Conservation (phyloP, 2,329 filamentous ascomycete genomes). For the Aquanectria penicillioides region DNA sequence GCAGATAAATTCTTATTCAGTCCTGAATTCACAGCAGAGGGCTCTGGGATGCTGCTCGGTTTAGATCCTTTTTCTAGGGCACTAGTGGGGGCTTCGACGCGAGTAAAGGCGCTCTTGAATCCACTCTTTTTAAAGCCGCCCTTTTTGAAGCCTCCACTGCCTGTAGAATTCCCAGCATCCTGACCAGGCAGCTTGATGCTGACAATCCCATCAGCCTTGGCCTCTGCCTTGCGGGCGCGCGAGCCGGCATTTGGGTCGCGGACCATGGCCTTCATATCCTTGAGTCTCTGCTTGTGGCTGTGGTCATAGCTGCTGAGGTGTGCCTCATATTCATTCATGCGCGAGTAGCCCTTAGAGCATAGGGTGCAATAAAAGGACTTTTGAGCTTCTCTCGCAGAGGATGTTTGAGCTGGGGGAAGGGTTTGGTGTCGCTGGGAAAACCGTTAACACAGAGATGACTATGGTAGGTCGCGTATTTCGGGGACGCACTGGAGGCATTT, state of each 20-base stretch:
- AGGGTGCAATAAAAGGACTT: slow-evolving; percentile 87
- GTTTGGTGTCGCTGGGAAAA: slow-evolving; percentile 64
- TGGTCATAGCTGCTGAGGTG: slow-evolving; percentile 96
- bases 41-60: slow-evolving; percentile 32
- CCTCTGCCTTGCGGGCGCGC: slow-evolving; percentile 75
- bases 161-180: slow-evolving; percentile 42
- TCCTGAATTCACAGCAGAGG: slow-evolving; percentile 30
- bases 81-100: slow-evolving; percentile 53
- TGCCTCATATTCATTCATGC: slow-evolving; percentile 95
- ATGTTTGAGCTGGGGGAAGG: slow-evolving; percentile 66
- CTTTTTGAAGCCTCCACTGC: slow-evolving; percentile 68
- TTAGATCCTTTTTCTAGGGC: slow-evolving; percentile 53
- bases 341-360: slow-evolving; percentile 92
- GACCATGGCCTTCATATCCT: slow-evolving; percentile 87
- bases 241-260: slow-evolving; percentile 74
- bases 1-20: slow-evolving; percentile 39
- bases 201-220: slow-evolving; percentile 75
- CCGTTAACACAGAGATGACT: slow-evolving; percentile 16
- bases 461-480: slow-evolving; percentile 52
- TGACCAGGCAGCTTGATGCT: slow-evolving; percentile 68
- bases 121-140: slow-evolving; percentile 84
- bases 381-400: slow-evolving; percentile 77
- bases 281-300: slow-evolving; percentile 88
- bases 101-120: slow-evolving; percentile 80
- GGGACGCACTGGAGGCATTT: slow-evolving; percentile 66